phyloP scores from a whole-genome alignment of 192 early-diverging fungal genomes.

The Backusella tarrabulga region DNA sequence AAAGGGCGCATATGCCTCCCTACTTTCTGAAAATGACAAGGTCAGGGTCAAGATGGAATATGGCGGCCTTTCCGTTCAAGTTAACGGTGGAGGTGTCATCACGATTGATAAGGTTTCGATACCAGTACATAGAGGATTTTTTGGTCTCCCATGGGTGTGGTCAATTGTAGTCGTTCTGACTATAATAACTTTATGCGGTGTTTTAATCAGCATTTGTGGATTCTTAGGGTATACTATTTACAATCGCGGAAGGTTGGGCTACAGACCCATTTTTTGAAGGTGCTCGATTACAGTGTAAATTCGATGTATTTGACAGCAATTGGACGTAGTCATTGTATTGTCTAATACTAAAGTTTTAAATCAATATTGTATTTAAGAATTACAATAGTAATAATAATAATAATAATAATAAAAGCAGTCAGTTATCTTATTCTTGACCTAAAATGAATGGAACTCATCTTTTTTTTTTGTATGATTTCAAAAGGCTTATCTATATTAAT shows the following conservation, averaged over 20 bases:
- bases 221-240: slow-evolving; percentile 13
- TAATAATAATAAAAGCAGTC: background rate
- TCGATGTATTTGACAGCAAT: background rate
- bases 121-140: slow-evolving; percentile 17
- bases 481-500: no score
- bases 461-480: no score
- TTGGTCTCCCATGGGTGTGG: slow-evolving; percentile 16
- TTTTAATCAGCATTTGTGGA: background rate
- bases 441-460: background rate
- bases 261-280: background rate
- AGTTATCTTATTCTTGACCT: background rate
- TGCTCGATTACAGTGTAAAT: background rate
- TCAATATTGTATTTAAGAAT: background rate
- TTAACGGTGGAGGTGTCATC: slow-evolving; percentile 18
- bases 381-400: no score
- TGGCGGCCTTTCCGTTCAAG: background rate
- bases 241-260: background rate
- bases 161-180: slow-evolving; percentile 14
- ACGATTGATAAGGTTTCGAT: slow-evolving; percentile 39
- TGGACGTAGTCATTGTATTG: background rate
- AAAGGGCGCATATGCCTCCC: slow-evolving; percentile 16
- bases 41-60: slow-evolving; percentile 9
- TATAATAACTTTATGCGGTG: slow-evolving; percentile 1
- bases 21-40: slow-evolving; percentile 21
- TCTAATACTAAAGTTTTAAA: background rate